These are phyloP conservation scores for Cajanus cajan DNA, from an alignment of 306 rosid genomes.

Conservation along the genomic window DNA sequence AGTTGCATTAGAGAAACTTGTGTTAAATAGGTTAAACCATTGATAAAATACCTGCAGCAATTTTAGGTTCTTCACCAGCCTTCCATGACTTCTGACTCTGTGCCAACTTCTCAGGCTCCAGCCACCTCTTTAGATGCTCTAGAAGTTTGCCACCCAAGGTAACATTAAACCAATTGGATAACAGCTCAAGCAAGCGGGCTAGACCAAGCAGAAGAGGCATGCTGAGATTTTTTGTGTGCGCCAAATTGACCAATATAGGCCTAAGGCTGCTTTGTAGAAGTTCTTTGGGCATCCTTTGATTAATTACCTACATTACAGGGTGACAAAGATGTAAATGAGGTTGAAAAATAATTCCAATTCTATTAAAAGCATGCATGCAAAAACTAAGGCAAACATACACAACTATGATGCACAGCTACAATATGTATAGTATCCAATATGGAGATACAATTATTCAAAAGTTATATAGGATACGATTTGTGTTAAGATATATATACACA, in stretches of 20 bases:
- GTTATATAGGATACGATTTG: no score
- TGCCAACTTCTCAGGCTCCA: conserved; percentile 98
- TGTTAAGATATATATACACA: no score
- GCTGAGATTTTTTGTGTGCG: conserved; percentile 92
- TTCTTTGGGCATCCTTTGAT: conserved; percentile 98
- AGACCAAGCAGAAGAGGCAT: conserved; percentile 99
- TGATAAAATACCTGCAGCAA: conserved; percentile 82
- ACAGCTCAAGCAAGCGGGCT: conserved; percentile 92
- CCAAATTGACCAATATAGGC: conserved; percentile 95
- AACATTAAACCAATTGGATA: conserved; percentile 98
- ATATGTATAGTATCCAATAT: no score
- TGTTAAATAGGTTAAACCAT: conserved; percentile 28
- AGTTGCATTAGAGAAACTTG: conserved; percentile 29
- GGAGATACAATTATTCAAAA: no score
- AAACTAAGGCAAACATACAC: not conserved
- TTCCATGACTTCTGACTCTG: conserved; percentile 96
- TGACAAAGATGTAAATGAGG: conserved; percentile 17
- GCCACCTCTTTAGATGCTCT: conserved; percentile 98
- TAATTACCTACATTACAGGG: conserved; percentile 68
- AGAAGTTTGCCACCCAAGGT: conserved; percentile 90
- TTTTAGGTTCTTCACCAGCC: conserved; percentile 99
- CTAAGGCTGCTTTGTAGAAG: conserved; percentile 96
- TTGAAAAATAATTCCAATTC: conserved; percentile 13
- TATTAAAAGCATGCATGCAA: conserved; percentile 12
- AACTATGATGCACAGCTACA: no score